These are phyloP conservation scores for Pseudogymnoascus sp. DNA, from an alignment of 2,329 filamentous ascomycete genomes.

Conservation along the genomic window DNA sequence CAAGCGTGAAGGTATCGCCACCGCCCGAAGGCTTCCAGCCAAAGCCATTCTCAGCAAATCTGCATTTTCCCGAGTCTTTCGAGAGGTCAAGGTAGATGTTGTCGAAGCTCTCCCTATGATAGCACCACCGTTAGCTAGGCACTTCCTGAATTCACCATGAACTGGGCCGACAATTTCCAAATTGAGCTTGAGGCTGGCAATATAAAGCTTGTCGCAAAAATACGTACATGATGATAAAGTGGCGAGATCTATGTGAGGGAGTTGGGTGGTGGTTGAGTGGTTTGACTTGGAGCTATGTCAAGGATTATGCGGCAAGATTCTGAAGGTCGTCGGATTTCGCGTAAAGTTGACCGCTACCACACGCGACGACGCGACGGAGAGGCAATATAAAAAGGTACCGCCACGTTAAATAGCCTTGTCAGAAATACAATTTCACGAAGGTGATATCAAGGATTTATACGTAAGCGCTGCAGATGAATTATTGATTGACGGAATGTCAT, in stretches of 20 bases:
- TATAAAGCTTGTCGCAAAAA: not conserved
- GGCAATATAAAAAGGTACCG: not conserved
- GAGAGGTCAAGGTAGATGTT: conserved; percentile 95
- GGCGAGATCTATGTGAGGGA: not conserved
- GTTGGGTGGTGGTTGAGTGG: conserved; percentile 5
- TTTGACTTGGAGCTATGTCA: not conserved
- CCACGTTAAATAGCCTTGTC: not conserved
- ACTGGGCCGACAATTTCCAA: not conserved
- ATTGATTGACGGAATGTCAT: not conserved
- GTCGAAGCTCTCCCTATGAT: conserved; percentile 80
- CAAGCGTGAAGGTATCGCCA: conserved; percentile 88
- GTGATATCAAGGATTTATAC: not conserved
- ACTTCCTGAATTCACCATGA: not conserved
- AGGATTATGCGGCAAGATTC: conserved; percentile 9
- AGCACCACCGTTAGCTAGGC: not conserved
- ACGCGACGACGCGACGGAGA: conserved; percentile 4
- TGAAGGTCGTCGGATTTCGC: conserved; percentile 4
- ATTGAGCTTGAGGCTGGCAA: conserved; percentile 1
- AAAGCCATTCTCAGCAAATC: conserved; percentile 87
- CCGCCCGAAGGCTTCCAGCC: conserved; percentile 89
- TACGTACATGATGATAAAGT: conserved; percentile 2
- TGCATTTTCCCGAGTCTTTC: conserved; percentile 84
- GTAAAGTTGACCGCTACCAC: conserved; percentile 7
- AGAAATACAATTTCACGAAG: not conserved
- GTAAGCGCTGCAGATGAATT: not conserved